Evolutionary conservation across 129 eudicot species (phyloP).

Genomic region (Glebionis coronaria): DNA sequence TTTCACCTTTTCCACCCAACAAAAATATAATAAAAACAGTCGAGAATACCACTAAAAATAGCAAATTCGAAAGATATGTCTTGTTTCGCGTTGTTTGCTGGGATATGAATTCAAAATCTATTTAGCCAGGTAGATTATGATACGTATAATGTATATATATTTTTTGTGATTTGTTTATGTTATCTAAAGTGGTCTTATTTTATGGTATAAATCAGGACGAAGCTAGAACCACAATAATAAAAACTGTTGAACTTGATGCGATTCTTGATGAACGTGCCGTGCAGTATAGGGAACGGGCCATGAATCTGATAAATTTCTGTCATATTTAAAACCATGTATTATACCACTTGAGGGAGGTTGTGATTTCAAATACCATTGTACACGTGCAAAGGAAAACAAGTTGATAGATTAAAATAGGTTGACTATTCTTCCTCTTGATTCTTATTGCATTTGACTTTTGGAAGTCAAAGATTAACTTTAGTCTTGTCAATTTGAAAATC

Average conservation of each 20-base stretch:
- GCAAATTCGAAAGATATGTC: too few species aligned
- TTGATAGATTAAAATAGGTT: slow-evolving; percentile 91
- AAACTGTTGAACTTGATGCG: slow-evolving; percentile 96
- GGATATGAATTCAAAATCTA: too few species aligned
- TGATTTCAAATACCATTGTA: slow-evolving; percentile 85
- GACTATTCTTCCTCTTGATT: neutral
- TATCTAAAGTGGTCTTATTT: slow-evolving; percentile 1
- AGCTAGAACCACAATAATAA: slow-evolving; percentile 94
- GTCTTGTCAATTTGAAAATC: slow-evolving; percentile 12
- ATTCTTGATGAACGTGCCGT: slow-evolving; percentile 97
- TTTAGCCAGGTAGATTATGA: slow-evolving; percentile 67
- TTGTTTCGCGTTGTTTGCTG: too few species aligned
- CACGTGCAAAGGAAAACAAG: slow-evolving; percentile 88
- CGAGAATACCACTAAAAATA: too few species aligned
- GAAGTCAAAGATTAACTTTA: slow-evolving; percentile 5
- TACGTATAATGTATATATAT: neutral
- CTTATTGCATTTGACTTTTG: neutral
- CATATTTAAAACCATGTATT: slow-evolving; percentile 92
- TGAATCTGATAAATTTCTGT: slow-evolving; percentile 89
- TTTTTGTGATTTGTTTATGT: neutral
- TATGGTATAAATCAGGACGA: slow-evolving; percentile 60
- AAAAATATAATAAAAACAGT: too few species aligned
- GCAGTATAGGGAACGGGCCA: slow-evolving; percentile 91
- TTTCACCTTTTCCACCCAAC: too few species aligned
- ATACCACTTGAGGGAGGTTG: slow-evolving; percentile 96